A percentile compares a stretch with the other conserved stretches of the same genome.
Conservation (phyloP, 371 early-diverging fungal genomes). For the Mucor mucedo region DNA sequence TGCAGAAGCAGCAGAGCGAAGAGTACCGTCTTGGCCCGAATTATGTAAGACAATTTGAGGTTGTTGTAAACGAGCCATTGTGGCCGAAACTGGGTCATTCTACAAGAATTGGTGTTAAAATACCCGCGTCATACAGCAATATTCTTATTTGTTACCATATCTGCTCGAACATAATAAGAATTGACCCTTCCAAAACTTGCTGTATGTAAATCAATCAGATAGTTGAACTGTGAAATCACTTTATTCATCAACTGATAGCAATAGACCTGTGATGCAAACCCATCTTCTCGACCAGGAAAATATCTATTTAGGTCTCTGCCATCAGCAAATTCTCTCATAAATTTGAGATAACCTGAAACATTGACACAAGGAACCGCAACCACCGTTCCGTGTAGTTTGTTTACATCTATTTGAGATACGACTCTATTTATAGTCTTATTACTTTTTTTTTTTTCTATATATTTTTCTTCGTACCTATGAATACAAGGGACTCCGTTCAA, state of each 20-base stretch:
- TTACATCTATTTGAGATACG: slow-evolving; percentile 75
- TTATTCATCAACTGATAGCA: slow-evolving; percentile 80
- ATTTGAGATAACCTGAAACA: slow-evolving; percentile 82
- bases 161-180: slow-evolving; percentile 86
- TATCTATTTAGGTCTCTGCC: slow-evolving; percentile 85
- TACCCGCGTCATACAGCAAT: not conserved
- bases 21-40: slow-evolving; percentile 59
- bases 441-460: not conserved
- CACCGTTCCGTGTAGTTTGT: slow-evolving; percentile 79
- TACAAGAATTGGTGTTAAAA: not conserved
- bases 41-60: slow-evolving; percentile 75
- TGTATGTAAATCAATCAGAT: slow-evolving; percentile 88
- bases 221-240: slow-evolving; percentile 79
- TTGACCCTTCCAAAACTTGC: slow-evolving; percentile 88
- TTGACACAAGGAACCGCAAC: slow-evolving; percentile 91
- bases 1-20: slow-evolving; percentile 83
- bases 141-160: slow-evolving; percentile 53
- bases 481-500: slow-evolving; percentile 91
- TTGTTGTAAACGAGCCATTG: slow-evolving; percentile 85
- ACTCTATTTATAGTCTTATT: slow-evolving; percentile 39
- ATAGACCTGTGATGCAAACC: slow-evolving; percentile 83
- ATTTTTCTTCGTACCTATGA: slow-evolving; percentile 53
- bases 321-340: slow-evolving; percentile 81
- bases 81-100: slow-evolving; percentile 72
- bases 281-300: slow-evolving; percentile 80